phyloP scores from a whole-genome alignment of 1,139 yeast genomes.

The Saccharomyces hybrid region DNA sequence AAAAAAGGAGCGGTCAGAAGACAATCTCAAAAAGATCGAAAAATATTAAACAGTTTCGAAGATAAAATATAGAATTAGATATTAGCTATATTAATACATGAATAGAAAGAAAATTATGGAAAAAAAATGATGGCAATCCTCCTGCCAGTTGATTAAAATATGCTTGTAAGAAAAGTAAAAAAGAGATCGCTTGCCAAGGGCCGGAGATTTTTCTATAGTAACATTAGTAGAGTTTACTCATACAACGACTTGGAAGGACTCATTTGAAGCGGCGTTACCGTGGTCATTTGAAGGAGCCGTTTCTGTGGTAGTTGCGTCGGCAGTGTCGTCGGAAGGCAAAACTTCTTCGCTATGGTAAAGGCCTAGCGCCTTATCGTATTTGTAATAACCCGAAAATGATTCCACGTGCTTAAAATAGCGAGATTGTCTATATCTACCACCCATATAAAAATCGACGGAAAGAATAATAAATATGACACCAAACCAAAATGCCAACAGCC shows the following conservation, averaged over 20 bases:
- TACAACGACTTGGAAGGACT: background rate
- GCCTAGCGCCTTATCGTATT: slow-evolving; percentile 18
- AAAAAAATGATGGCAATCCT: background rate
- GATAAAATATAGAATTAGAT: background rate
- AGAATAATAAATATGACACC: slow-evolving; percentile 61
- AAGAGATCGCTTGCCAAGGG: background rate
- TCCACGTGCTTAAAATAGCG: slow-evolving; percentile 25
- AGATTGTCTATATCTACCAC: slow-evolving; percentile 32
- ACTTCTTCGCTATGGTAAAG: slow-evolving; percentile 1
- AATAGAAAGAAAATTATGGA: background rate
- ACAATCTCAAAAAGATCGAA: background rate
- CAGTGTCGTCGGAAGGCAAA: background rate
- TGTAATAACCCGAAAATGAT: slow-evolving; percentile 25
- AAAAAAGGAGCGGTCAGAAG: background rate
- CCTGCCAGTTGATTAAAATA: background rate
- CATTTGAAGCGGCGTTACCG: background rate
- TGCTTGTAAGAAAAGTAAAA: background rate
- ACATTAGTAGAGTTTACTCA: background rate
- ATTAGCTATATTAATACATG: background rate
- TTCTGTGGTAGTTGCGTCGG: background rate
- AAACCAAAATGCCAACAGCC: slow-evolving; percentile 77
- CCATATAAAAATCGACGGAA: slow-evolving; percentile 62
- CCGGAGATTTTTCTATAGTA: background rate
- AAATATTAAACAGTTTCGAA: background rate
- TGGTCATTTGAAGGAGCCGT: background rate